phyloP scores from a whole-genome alignment of 2,329 filamentous ascomycete genomes.

The Rhynchosporium agropyri region DNA sequence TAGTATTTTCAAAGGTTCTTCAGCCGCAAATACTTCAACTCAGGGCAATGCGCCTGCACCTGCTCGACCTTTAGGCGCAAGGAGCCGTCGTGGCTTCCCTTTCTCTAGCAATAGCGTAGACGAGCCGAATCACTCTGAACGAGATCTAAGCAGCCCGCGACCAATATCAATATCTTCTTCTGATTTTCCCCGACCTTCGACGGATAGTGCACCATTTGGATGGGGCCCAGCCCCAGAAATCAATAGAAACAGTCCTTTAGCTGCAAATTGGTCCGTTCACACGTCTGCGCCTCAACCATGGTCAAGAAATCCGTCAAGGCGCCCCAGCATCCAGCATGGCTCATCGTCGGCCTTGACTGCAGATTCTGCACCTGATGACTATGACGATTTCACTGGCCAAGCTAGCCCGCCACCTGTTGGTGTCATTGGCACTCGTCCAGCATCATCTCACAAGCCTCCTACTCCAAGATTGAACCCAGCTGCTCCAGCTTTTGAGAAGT shows the following conservation, averaged over 20 bases:
- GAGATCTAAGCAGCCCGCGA: constrained; percentile 62
- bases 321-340: constrained; percentile 78
- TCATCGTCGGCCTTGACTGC: constrained; percentile 67
- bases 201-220: constrained; percentile 77
- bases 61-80: constrained; percentile 35
- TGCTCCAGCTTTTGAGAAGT: constrained; percentile 81
- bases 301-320: constrained; percentile 76
- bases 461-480: constrained; percentile 77
- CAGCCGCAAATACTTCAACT: constrained; percentile 31
- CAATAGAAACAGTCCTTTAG: constrained; percentile 56
- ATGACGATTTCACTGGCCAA: constrained; percentile 57
- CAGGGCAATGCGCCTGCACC: constrained; percentile 42
- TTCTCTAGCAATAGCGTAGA: constrained; percentile 58
- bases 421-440: constrained; percentile 78
- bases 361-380: constrained; percentile 63
- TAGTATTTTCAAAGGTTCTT: constrained; percentile 43
- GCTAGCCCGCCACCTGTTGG: constrained; percentile 58
- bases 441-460: constrained; percentile 50
- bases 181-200: constrained; percentile 75
- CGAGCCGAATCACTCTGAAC: constrained; percentile 49
- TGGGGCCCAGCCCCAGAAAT: constrained; percentile 55
- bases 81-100: constrained; percentile 37
- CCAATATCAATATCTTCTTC: constrained; percentile 70
- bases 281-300: constrained; percentile 56
- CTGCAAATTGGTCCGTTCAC: constrained; percentile 53